A percentile compares a stretch with the other conserved stretches of the same genome.
phyloP scores from a whole-genome alignment of 805 yeast genomes.

The Yarrowia osloensis region DNA sequence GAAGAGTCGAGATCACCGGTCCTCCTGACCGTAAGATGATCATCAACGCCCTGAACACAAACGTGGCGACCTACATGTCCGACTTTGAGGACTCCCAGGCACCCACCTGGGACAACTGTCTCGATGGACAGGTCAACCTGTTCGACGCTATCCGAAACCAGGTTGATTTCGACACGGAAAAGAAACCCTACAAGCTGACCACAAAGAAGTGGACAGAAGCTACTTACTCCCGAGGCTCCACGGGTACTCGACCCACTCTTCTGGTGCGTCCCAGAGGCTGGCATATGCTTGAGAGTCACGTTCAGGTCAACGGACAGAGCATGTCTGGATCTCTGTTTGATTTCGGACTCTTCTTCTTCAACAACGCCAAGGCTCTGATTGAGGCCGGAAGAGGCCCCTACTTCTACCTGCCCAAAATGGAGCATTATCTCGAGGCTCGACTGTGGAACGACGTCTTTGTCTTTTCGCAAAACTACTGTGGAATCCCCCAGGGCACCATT shows the following conservation, averaged over 20 bases:
- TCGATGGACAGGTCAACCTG: slow-evolving; percentile 67
- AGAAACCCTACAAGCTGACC: slow-evolving; percentile 52
- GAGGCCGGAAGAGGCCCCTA: slow-evolving; percentile 66
- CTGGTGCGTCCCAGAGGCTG: slow-evolving; percentile 63
- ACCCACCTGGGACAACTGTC: slow-evolving; percentile 66
- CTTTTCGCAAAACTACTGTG: slow-evolving; percentile 59
- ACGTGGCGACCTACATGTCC: slow-evolving; percentile 71
- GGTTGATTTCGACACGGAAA: slow-evolving; percentile 47
- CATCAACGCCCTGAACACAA: slow-evolving; percentile 66
- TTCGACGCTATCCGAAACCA: slow-evolving; percentile 64
- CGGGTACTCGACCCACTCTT: slow-evolving; percentile 51
- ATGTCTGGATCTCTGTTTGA: slow-evolving; percentile 65
- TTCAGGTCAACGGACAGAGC: slow-evolving; percentile 63
- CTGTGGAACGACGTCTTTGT: slow-evolving; percentile 71
- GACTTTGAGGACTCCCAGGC: slow-evolving; percentile 72
- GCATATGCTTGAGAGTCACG: slow-evolving; percentile 68
- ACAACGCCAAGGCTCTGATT: slow-evolving; percentile 60
- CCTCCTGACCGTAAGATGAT: slow-evolving; percentile 76
- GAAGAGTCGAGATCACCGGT: slow-evolving; percentile 73
- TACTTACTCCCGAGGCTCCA: slow-evolving; percentile 37
- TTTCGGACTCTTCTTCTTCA: slow-evolving; percentile 66
- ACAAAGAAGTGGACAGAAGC: slow-evolving; percentile 42
- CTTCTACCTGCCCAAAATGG: slow-evolving; percentile 73
- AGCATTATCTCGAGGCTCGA: slow-evolving; percentile 70
- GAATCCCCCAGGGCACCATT: slow-evolving; percentile 63